Base-by-base conservation (phyloP, 371 early-diverging fungal genomes). In the Syncephalastrum racemosum region DNA sequence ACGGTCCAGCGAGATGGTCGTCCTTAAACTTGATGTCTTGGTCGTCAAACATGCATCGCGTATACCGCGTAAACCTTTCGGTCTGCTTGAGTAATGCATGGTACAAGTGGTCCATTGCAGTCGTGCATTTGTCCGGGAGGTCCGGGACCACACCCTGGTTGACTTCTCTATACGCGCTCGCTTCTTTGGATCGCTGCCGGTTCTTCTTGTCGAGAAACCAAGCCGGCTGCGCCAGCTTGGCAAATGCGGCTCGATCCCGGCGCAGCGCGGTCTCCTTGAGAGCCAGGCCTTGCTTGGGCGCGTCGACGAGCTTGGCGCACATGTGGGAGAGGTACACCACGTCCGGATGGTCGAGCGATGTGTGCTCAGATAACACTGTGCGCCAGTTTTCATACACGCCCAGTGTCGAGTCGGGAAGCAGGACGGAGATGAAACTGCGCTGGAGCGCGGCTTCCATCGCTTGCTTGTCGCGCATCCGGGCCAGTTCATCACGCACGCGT, bases 221-320 rank as follows among this genome's bases (percentile, higher is more conserved):
- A 13, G 50, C 40, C 4, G 80, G 78, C 43, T 64, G 45, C 5
- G 75, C 67, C 1, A 65, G 39, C 1, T 56, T 48, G 0, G 44
- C 18, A 55, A 64, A 73, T 0, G 18, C 39, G 2, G 46, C 27
- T 3, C 56, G 27, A 52, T 80, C 80, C 6, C 46, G 39, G 1
- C 8, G 22, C 4, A 54, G 40, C 2, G 62, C 64, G 0, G 25
- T 43, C 1, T 36, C 25, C 44, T 68, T 75, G 1, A 80, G 45
- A 1, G 57, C 54, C 10, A 73, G 46, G n/a, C 80, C 78, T 64
- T 77, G 80, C 53, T 80, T 80, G 4, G 78, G 63, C 1, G 76
- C 76, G 59, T 80, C 80, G 0, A 80, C 73, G 8, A 80, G 39
- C 22, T 64, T 62, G n/a, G 78, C 69, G 58, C 70, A 71, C 74